Percentiles rank a stretch among this genome's conserved stretches.
These are phyloP conservation scores for Rhododendron mucronatum DNA, from an alignment of 148 eudicot genomes.

Conservation along the genomic window DNA sequence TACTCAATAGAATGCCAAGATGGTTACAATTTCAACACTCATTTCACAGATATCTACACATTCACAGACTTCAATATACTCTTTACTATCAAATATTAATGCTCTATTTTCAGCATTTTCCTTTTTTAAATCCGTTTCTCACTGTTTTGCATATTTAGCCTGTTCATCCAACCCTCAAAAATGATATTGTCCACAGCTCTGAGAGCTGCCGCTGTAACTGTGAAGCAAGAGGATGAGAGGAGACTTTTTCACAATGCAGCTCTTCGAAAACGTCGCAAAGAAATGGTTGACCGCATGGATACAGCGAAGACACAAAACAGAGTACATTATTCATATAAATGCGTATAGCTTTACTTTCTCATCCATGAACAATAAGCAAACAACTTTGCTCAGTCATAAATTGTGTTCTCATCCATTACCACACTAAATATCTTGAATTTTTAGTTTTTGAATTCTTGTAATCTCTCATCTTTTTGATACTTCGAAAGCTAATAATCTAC, in stretches of 20 bases:
- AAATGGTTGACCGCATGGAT: constrained; percentile 52
- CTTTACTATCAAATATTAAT: background rate
- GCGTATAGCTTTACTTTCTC: background rate
- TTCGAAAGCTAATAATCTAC: background rate
- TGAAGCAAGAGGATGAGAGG: constrained; percentile 75
- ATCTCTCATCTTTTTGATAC: background rate
- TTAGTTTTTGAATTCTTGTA: background rate
- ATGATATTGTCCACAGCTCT: constrained; percentile 43
- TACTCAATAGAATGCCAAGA: background rate
- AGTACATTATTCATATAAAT: constrained; percentile 18
- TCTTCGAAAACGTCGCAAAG: constrained; percentile 76
- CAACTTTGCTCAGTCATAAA: background rate
- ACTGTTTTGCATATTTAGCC: background rate
- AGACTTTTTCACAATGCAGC: constrained; percentile 72
- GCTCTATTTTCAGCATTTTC: background rate
- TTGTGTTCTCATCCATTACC: background rate
- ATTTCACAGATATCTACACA: background rate
- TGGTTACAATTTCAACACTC: background rate
- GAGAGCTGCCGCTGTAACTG: constrained; percentile 84
- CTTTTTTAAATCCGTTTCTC: background rate
- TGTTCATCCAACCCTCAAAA: background rate
- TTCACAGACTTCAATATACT: background rate
- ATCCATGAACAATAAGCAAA: background rate
- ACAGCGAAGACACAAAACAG: constrained; percentile 29
- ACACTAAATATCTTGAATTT: background rate